A percentile compares a stretch with the other conserved stretches of the same genome.
These are phyloP conservation scores for Oryza brachyantha DNA, from an alignment of 176 grass and related monocot genomes.

Conservation along the genomic window DNA sequence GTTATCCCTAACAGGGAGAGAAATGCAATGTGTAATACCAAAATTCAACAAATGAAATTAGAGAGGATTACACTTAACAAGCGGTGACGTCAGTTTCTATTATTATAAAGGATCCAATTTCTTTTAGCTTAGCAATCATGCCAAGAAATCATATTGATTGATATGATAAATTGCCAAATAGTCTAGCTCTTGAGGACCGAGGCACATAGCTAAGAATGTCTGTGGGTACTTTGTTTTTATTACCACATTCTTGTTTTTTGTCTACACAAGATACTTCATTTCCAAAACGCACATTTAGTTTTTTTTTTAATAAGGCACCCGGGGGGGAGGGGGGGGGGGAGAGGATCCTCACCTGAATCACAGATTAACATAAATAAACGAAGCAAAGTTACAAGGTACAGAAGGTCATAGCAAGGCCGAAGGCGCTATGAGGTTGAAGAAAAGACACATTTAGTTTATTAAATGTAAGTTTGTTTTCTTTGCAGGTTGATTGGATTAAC, in stretches of 20 bases:
- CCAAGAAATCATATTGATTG: neutral
- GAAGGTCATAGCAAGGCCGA: too few species aligned
- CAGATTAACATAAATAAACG: too few species aligned
- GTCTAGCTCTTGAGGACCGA: neutral
- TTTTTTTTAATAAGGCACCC: too few species aligned
- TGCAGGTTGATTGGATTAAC: constrained; percentile 94
- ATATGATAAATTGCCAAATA: neutral
- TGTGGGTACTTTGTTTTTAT: neutral
- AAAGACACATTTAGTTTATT: too few species aligned
- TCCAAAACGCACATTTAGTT: neutral
- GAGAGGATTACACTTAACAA: too few species aligned
- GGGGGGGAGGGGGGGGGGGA: too few species aligned
- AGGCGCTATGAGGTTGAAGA: too few species aligned
- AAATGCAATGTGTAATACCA: neutral
- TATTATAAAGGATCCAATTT: neutral
- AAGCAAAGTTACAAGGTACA: too few species aligned
- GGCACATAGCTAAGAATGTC: neutral
- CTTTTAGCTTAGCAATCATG: neutral
- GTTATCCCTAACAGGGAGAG: neutral
- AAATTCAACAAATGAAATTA: neutral
- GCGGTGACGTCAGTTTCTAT: neutral
- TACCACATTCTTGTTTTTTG: neutral
- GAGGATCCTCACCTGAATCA: too few species aligned
- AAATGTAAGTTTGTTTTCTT: neutral
- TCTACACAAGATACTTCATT: neutral